These are phyloP conservation scores for Rhizopogon rudus DNA, from an alignment of 768 basidiomycete genomes.

Conservation along the genomic window DNA sequence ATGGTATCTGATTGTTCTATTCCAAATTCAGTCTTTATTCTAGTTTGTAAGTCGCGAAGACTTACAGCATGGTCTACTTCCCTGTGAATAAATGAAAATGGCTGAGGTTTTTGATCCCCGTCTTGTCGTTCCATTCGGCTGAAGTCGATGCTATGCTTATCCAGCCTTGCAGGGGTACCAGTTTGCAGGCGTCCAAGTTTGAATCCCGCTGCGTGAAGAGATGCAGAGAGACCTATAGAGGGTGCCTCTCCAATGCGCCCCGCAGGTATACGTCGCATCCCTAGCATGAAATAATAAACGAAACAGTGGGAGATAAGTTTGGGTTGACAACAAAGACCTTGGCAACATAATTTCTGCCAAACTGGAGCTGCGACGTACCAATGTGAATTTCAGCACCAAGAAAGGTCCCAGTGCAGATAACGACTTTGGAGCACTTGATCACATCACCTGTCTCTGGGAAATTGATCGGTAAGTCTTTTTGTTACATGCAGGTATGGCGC, in stretches of 20 bases:
- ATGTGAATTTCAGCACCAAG: conserved; percentile 90
- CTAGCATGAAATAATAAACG: conserved; percentile 25
- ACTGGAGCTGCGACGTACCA: conserved; percentile 35
- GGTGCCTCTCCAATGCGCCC: conserved; percentile 72
- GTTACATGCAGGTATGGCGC: neutral
- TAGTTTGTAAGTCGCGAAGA: neutral
- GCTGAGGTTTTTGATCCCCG: conserved; percentile 59
- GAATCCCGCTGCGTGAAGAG: conserved; percentile 72
- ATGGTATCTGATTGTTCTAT: conserved; percentile 69
- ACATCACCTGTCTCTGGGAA: conserved; percentile 64
- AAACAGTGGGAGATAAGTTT: neutral
- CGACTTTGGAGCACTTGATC: conserved; percentile 74
- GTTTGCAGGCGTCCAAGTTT: conserved; percentile 81
- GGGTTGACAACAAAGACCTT: neutral
- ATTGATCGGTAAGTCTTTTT: neutral
- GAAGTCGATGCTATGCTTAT: conserved; percentile 68
- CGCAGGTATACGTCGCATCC: conserved; percentile 71
- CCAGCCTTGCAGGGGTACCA: conserved; percentile 80
- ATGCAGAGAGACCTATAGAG: conserved; percentile 69
- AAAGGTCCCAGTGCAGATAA: conserved; percentile 90
- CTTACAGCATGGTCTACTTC: conserved; percentile 66
- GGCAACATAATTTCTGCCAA: neutral
- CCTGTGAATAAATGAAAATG: conserved; percentile 75
- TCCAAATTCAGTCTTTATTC: neutral
- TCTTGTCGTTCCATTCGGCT: conserved; percentile 53